Evolutionary conservation across 108 stramenopile genomes (phyloP), one percentile per base, ranked within the genome.

Genomic region (Cyclotella choctawhatcheeana): DNA sequence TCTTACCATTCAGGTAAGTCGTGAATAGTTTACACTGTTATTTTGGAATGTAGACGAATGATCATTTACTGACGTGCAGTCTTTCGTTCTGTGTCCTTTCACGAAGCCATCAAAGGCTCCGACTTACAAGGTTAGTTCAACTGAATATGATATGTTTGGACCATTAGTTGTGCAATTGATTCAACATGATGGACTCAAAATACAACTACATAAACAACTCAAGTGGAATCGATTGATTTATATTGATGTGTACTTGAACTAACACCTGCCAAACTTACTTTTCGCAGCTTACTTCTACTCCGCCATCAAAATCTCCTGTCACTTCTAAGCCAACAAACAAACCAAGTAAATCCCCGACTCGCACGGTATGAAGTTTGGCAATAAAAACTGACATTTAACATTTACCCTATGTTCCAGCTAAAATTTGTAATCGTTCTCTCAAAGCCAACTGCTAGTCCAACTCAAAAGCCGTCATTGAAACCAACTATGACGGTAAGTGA

Each of bases 371-470:
- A 48, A 12, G 0, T 4, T 30, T 43, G 40, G n/a, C 35, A 24
- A 40, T 30, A 20, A 37, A 43, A 20, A 6, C 24, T 26, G 5
- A 6, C 59, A 33, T 2, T 34, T 60, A 18, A 13, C 32, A 17
- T 33, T 4, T 37, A 21, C 34, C 17, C 3, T 40, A 6, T 10
- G 12, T 40, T 22, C 5, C 27, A 21, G 29, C 12, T 56, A 13
- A 7, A 52, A 24, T 14, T 12, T 40, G 51, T 6, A 22, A 14
- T 24, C 51, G 22, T 52, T 24, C 51, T 6, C 18, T 17, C 27
- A 31, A n/a, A n/a, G 30, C 58, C 58, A 60, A 60, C 55, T 7
- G 25, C 26, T 29, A 7, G 8, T 56, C 58, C 58, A 16, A 37
- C 34, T 35, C 55, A 29, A 7, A 5, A 8, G 13, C 63, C 44